phyloP scores from a whole-genome alignment of 768 basidiomycete species.

The Mycena leptocephala region DNA sequence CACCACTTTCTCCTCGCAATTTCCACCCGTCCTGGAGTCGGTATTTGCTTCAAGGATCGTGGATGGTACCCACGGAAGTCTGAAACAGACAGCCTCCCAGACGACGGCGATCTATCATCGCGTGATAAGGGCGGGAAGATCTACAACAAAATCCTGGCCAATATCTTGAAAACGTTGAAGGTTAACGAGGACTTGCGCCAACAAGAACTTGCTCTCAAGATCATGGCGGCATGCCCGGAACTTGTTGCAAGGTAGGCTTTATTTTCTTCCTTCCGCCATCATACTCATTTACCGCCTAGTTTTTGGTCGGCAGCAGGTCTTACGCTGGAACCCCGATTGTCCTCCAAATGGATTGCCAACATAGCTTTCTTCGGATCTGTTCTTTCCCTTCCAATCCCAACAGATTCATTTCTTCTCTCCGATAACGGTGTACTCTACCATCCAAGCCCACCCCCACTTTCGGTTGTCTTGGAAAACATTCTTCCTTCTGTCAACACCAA shows the following conservation, averaged over 20 bases:
- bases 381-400: constrained; percentile 83
- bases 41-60: constrained; percentile 90
- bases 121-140: constrained; percentile 64
- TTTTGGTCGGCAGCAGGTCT: constrained; percentile 81
- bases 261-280: not conserved
- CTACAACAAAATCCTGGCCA: constrained; percentile 88
- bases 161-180: constrained; percentile 81
- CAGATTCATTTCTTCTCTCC: constrained; percentile 73
- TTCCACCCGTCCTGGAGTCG: constrained; percentile 85
- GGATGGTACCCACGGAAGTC: constrained; percentile 88
- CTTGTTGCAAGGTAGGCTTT: constrained; percentile 80
- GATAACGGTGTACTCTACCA: constrained; percentile 66
- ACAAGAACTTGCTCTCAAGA: constrained; percentile 87
- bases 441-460: constrained; percentile 83
- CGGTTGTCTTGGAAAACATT: constrained; percentile 81
- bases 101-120: constrained; percentile 53
- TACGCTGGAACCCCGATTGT: constrained; percentile 89
- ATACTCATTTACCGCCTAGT: constrained; percentile 53
- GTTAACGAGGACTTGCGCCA: constrained; percentile 93
- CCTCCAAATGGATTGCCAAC: constrained; percentile 93
- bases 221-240: constrained; percentile 89
- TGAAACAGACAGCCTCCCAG: constrained; percentile 61
- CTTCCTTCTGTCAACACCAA: constrained; percentile 83
- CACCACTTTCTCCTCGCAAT: constrained; percentile 92
- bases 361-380: constrained; percentile 87